Evolutionary conservation across 257 asterid genomes (phyloP).

Genomic region (Nemophila menziesii): DNA sequence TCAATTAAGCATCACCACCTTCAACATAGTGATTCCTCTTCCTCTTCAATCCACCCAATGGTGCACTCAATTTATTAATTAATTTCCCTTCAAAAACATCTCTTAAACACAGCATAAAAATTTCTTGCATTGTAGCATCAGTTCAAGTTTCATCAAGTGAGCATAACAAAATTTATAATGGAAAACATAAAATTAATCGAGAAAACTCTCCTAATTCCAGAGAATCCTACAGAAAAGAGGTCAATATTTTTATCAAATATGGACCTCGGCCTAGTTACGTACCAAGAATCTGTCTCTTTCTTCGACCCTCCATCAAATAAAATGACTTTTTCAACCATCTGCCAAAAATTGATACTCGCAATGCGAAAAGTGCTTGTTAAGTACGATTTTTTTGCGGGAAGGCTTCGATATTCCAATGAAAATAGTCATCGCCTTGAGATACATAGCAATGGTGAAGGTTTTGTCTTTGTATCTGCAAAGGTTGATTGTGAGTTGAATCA

Average conservation of each 20-base stretch:
- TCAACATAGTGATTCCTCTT: too few relatives aligned
- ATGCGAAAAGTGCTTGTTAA: neutral
- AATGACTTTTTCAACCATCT: neutral
- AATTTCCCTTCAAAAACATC: neutral
- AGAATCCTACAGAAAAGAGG: neutral
- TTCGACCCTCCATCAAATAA: neutral
- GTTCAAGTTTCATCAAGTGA: too few relatives aligned
- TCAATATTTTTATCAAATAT: neutral
- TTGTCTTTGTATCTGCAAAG: neutral
- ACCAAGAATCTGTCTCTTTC: neutral
- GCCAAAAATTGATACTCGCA: neutral
- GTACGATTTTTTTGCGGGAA: neutral
- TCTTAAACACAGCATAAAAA: neutral
- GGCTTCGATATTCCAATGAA: neutral
- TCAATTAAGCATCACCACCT: too few relatives aligned
- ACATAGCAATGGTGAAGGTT: neutral
- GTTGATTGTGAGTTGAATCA: neutral
- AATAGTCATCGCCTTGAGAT: neutral
- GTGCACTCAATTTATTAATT: too few relatives aligned
- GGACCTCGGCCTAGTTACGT: neutral
- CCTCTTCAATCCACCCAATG: too few relatives aligned
- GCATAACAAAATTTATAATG: neutral
- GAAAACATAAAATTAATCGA: neutral
- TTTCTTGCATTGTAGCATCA: neutral
- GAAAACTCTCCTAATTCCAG: neutral